Percentiles rank a stretch among this genome's conserved stretches.
These are phyloP conservation scores for Amylostereum areolatum DNA, from an alignment of 1,284 basidiomycete species.

Conservation along the genomic window DNA sequence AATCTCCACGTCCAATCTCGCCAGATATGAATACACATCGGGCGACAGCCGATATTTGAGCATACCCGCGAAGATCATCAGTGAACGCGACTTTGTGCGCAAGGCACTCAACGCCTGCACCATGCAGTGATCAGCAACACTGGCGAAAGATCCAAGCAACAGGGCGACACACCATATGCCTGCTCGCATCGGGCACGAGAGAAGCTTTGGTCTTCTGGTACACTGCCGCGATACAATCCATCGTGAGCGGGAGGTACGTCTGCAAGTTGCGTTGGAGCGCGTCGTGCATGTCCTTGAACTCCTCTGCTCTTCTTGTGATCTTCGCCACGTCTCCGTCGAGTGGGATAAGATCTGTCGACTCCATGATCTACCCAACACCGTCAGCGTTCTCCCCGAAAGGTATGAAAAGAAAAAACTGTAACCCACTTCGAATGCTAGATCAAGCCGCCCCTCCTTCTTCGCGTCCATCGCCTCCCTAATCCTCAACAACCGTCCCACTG, in stretches of 20 bases:
- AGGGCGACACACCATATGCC: conserved; percentile 59
- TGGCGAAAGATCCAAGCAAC: conserved; percentile 1
- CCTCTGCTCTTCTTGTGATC: conserved; percentile 84
- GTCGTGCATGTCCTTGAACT: conserved; percentile 86
- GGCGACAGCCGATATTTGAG: conserved; percentile 85
- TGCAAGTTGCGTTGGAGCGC: conserved; percentile 87
- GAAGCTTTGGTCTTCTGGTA: conserved; percentile 76
- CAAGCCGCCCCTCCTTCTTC: conserved; percentile 68
- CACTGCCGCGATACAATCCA: conserved; percentile 85
- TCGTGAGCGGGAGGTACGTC: conserved; percentile 85
- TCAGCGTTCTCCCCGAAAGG: not conserved
- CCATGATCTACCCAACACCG: conserved; percentile 58
- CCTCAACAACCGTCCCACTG: conserved; percentile 72
- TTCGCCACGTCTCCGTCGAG: conserved; percentile 81
- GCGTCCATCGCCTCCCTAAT: conserved; percentile 81
- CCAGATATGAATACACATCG: conserved; percentile 87
- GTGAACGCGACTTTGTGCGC: conserved; percentile 68
- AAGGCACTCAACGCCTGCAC: conserved; percentile 53
- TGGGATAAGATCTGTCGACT: conserved; percentile 86
- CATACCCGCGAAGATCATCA: conserved; percentile 87
- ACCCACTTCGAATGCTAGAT: conserved; percentile 77
- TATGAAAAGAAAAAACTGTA: not conserved
- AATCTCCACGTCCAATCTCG: conserved; percentile 73
- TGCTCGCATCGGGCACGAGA: conserved; percentile 61
- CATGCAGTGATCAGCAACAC: conserved; percentile 9